Conservation (phyloP, 1,284 basidiomycete genomes). For the Tremellales sp. region DNA sequence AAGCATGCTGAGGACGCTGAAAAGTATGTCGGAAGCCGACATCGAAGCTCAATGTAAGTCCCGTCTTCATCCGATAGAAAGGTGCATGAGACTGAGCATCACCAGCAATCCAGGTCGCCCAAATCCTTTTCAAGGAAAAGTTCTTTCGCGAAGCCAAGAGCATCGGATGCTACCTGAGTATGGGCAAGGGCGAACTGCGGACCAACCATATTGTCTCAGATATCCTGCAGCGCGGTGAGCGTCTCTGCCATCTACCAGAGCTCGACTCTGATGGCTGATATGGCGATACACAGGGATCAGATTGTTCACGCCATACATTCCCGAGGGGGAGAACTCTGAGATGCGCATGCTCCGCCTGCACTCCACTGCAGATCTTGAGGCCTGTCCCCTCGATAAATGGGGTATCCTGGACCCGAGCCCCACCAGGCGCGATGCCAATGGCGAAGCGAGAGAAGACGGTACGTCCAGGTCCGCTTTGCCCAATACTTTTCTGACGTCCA, state of each 20-base stretch:
- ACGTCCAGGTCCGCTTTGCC: slow-evolving; percentile 6
- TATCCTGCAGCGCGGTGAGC: slow-evolving; percentile 31
- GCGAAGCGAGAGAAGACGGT: slow-evolving; percentile 36
- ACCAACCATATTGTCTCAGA: slow-evolving; percentile 38
- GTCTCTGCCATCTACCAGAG: neutral
- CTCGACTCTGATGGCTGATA: slow-evolving; percentile 1
- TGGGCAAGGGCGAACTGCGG: slow-evolving; percentile 44
- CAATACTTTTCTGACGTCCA: neutral
- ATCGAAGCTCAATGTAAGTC: slow-evolving; percentile 41
- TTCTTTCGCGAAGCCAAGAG: slow-evolving; percentile 33
- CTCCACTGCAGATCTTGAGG: slow-evolving; percentile 30
- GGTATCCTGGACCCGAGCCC: slow-evolving; percentile 45
- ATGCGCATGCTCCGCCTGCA: slow-evolving; percentile 48
- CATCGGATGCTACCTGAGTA: slow-evolving; percentile 45
- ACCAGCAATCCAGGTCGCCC: slow-evolving; percentile 35
- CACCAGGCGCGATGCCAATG: slow-evolving; percentile 23
- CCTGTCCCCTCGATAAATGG: slow-evolving; percentile 45
- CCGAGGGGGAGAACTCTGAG: slow-evolving; percentile 10
- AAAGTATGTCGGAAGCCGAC: slow-evolving; percentile 27
- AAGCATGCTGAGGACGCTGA: slow-evolving; percentile 35
- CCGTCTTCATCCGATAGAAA: neutral
- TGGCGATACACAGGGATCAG: slow-evolving; percentile 19
- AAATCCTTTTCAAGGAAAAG: slow-evolving; percentile 21
- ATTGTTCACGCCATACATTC: slow-evolving; percentile 42
- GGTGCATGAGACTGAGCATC: neutral